Base-by-base conservation (phyloP, 1,139 yeast species). In the Petasospora rhodanensis region DNA sequence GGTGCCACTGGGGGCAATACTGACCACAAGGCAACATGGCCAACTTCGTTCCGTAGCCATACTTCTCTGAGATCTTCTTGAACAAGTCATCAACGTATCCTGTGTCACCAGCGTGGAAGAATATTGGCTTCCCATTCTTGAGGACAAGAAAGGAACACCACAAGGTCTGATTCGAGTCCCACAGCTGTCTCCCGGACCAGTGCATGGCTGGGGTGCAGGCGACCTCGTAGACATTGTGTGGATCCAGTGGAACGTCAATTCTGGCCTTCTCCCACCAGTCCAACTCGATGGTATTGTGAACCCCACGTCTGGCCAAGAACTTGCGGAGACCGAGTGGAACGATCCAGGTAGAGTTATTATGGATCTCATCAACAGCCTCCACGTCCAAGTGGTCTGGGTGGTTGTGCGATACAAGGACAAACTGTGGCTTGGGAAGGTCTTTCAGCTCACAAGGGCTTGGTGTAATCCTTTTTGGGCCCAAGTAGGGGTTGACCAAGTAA, bases 161-260 rank as follows among this genome's bases (percentile, higher is more conserved):
- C 31, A 89, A 61, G 0, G 95, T 75, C 21, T 66, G 63, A 56
- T 89, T 89, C 2, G 94, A 73, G 55, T 89, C 97, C 18, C 79
- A 54, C 18, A 89, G 59, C 29, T 73, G 72, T 26, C 96, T 60
- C 0, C 12, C 97, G 2, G 95, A 83, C 97, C 97, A 89, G 59
- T 89, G 97, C 96, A 89, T 89, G 0, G 96, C 86, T 0, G 97
- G 97, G 0, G 93, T 73, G 58, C 96, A 85, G 2, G 85, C 87
- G 20, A 89, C 64, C 46, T 84, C 89, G 64, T 82, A 86, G 15
- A 70, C 64, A 38, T 75, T 79, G 2, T 64, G 59, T 49, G 51
- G 47, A 29, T 43, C 49, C 11, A 38, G 35, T 3, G 60, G 56
- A 7, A 56, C 51, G 13, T 61, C 61, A 29, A 81, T 51, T 6